Evolutionary conservation across 176 grass and related monocot genomes (phyloP), one percentile per base, ranked within the genome.

Genomic region (Oryza glumipatula): DNA sequence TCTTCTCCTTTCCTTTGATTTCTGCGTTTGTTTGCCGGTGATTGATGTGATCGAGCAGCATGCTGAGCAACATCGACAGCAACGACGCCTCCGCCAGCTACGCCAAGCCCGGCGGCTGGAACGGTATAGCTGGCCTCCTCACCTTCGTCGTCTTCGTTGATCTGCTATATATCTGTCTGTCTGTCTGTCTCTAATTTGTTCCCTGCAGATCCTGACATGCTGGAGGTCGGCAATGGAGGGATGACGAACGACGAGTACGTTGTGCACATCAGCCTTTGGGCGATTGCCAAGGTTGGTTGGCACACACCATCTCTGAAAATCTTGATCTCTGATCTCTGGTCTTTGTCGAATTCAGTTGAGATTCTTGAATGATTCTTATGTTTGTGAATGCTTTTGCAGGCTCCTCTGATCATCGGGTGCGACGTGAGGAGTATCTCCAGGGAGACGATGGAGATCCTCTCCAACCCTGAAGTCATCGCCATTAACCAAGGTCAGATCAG

Each of bases 181-280:
- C 35, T 36, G 35, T 76, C 35, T 65, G 19, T 6, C 16, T 54
- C 51, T 24, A 0, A 3, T 11, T 1, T 36, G 35, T 36, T 36
- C 35, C 35, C 35, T 38, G 4, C 81, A 93, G 84, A 93, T 26
- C 91, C 91, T 81, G 91, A 93, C 67, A 90, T 97, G 94, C 92
- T 97, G 0, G 94, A 97, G 86, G 89, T 97, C 38, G 94, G 94
- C 46, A 97, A 94, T 83, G 94, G 94, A 65, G 88, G 88, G 10
- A 94, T 97, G 92, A 38, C 73, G n/a, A 56, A 88, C 19, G 41
- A 87, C 72, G 92, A 97, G 78, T 97, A 94, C 49, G 60, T 92
- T 48, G 92, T 92, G 23, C 94, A 97, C 32, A 90, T 97, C 80
- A 94, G 94, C 88, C 60, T 97, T 1, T 97, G 92, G 92, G 90